A percentile compares a stretch with the other conserved stretches of the same genome.
These are phyloP conservation scores for Gelatoporia subvermispora DNA, from an alignment of 768 basidiomycete genomes.

Conservation along the genomic window DNA sequence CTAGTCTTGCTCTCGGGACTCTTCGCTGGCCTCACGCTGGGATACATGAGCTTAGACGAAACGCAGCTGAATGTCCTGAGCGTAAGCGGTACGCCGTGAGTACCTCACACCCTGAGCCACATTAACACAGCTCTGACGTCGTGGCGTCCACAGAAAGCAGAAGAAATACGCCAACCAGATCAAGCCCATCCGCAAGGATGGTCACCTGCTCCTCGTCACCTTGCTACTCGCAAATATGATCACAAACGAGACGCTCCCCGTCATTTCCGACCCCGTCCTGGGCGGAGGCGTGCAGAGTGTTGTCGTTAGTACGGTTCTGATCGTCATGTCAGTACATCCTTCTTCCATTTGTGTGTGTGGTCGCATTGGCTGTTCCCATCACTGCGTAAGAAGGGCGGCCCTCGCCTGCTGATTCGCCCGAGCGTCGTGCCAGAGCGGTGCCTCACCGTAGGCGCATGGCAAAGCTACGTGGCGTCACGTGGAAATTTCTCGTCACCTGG, in stretches of 20 bases:
- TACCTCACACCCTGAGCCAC: conserved; percentile 10
- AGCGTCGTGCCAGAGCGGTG: neutral
- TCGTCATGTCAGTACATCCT: conserved; percentile 71
- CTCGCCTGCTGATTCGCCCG: conserved; percentile 8
- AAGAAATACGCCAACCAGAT: conserved; percentile 79
- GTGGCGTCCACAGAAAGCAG: conserved; percentile 52
- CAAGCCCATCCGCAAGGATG: conserved; percentile 79
- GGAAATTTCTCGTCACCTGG: too few species aligned
- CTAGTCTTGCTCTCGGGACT: conserved; percentile 80
- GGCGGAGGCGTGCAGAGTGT: conserved; percentile 78
- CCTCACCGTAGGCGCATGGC: too few species aligned
- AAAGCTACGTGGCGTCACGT: too few species aligned
- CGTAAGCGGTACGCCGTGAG: conserved; percentile 79
- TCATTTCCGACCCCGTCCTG: conserved; percentile 75
- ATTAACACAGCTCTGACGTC: neutral
- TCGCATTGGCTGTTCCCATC: neutral
- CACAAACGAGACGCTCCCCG: conserved; percentile 81
- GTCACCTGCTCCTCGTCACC: conserved; percentile 78
- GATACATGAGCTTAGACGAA: conserved; percentile 90
- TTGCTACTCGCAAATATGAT: conserved; percentile 89
- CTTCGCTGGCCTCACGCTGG: conserved; percentile 89
- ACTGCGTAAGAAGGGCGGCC: conserved; percentile 1
- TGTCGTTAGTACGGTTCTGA: conserved; percentile 76
- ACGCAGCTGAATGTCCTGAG: conserved; percentile 87
- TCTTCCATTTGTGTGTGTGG: neutral